Conservation (phyloP, 2,329 filamentous ascomycete genomes). For the Pezicula carpinea region DNA sequence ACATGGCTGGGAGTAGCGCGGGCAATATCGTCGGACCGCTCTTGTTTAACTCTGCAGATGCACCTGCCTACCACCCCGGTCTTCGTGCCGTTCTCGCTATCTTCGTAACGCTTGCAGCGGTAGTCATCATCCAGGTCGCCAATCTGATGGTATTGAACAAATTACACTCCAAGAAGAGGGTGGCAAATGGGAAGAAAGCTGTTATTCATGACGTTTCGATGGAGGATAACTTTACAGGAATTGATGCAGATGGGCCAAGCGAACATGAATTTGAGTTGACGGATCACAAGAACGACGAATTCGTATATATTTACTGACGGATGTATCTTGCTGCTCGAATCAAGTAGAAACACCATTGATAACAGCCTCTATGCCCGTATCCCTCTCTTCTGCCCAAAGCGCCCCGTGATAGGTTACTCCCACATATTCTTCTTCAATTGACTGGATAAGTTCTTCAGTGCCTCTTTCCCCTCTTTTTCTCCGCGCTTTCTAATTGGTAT, state of each 20-base stretch:
- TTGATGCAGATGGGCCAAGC: conserved; percentile 35
- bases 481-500: too few species aligned
- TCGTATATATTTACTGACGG: conserved; percentile 54
- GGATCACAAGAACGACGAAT: conserved; percentile 63
- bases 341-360: too few species aligned
- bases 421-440: too few species aligned
- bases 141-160: conserved; percentile 54
- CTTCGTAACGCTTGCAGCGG: conserved; percentile 46
- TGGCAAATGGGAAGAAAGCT: conserved; percentile 55
- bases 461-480: too few species aligned
- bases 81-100: conserved; percentile 51
- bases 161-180: conserved; percentile 47
- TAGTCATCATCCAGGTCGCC: conserved; percentile 48
- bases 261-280: conserved; percentile 56
- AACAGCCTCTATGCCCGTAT: too few species aligned
- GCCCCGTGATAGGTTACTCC: too few species aligned
- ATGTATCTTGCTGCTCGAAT: not conserved
- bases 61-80: conserved; percentile 54
- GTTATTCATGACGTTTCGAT: conserved; percentile 57
- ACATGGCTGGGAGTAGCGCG: conserved; percentile 55
- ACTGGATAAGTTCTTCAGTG: too few species aligned
- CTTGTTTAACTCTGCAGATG: conserved; percentile 53
- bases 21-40: conserved; percentile 66
- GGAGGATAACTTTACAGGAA: conserved; percentile 43
- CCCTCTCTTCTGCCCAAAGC: too few species aligned